These are phyloP conservation scores for Blastomyces emzantsi DNA, from an alignment of 2,329 filamentous ascomycete species.

Conservation along the genomic window DNA sequence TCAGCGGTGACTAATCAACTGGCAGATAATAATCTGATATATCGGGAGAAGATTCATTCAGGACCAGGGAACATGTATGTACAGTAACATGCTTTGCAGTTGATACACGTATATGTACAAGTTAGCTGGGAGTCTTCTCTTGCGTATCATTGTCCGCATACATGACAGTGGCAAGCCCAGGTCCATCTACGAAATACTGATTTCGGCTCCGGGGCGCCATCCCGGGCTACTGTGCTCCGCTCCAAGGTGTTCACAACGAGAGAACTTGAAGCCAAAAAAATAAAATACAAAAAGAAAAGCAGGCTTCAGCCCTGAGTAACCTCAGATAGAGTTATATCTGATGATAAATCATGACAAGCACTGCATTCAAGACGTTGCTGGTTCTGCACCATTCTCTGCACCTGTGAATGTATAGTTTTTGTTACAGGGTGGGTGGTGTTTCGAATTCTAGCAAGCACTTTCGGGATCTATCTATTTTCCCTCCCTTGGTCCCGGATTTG, in stretches of 20 bases:
- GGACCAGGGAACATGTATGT: background rate
- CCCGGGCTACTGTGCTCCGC: slow-evolving; percentile 1
- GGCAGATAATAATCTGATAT: background rate
- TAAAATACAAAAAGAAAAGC: background rate
- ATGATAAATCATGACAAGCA: background rate
- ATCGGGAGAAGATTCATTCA: no score
- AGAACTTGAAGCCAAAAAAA: background rate
- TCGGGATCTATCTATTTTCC: no score
- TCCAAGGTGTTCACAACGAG: no score
- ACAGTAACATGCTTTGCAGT: no score
- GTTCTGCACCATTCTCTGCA: background rate
- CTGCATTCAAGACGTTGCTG: background rate
- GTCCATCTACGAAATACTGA: background rate
- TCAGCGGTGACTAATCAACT: background rate
- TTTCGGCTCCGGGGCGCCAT: background rate
- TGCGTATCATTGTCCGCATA: no score
- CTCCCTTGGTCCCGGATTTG: background rate
- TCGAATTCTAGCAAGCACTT: no score
- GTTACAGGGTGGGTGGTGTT: no score
- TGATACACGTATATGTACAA: no score
- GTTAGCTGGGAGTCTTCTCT: no score
- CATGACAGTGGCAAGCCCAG: no score
- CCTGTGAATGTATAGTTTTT: no score
- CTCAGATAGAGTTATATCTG: background rate
- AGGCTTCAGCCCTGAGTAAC: background rate